phyloP scores from a whole-genome alignment of 139 green algal genomes.

The Zygnema cylindricum region DNA sequence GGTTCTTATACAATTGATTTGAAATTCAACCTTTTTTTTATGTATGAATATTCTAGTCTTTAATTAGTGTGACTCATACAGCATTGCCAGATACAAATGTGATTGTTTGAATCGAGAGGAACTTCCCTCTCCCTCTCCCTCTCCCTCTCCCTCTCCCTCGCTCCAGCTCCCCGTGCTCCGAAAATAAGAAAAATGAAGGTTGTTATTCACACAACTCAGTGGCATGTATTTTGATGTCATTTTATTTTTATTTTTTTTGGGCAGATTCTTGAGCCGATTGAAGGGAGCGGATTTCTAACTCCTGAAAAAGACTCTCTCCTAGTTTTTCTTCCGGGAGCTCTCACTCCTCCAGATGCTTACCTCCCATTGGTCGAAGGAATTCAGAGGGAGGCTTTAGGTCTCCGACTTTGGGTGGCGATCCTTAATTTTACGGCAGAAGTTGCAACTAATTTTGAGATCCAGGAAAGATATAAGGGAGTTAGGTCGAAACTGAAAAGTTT shows the following conservation, averaged over 20 bases:
- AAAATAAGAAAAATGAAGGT: too few species aligned
- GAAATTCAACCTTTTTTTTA: too few species aligned
- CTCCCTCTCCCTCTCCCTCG: too few species aligned
- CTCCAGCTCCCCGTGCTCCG: too few species aligned
- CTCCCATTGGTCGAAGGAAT: background rate
- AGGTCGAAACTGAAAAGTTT: background rate
- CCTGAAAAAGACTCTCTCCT: conserved; percentile 60
- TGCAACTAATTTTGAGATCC: background rate
- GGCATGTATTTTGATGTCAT: background rate
- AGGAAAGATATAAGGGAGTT: background rate
- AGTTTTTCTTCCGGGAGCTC: conserved; percentile 10
- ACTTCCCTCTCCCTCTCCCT: too few species aligned
- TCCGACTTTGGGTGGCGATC: too few species aligned
- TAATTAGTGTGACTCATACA: too few species aligned
- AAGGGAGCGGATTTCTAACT: conserved; percentile 50
- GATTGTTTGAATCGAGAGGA: too few species aligned
- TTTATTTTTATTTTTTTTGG: background rate
- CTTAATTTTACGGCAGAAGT: conserved; percentile 13
- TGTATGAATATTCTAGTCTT: too few species aligned
- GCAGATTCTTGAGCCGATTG: background rate
- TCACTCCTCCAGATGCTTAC: background rate
- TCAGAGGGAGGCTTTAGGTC: conserved; percentile 9
- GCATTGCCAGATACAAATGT: too few species aligned
- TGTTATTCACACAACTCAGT: too few species aligned
- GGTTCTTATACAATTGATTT: too few species aligned